Evolutionary conservation across 2,329 filamentous ascomycete species (phyloP).

Genomic region (Penicillium palitans): DNA sequence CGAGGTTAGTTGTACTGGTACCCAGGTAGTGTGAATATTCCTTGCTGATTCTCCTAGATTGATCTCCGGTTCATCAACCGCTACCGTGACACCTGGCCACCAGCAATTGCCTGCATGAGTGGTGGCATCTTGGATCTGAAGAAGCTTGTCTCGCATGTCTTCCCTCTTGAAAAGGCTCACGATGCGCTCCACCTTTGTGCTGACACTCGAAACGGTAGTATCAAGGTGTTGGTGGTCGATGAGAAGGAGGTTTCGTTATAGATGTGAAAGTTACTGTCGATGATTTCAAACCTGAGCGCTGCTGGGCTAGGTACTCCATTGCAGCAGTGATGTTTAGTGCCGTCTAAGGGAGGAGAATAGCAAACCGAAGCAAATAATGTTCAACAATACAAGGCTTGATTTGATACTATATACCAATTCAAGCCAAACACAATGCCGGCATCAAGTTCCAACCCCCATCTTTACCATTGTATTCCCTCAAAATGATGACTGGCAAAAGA

Average conservation of each 20-base stretch:
- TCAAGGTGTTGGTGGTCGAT: conserved; percentile 63
- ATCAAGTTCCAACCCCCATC: background rate
- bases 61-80: conserved; percentile 70
- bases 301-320: background rate
- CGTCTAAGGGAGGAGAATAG: background rate
- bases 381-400: background rate
- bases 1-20: conserved; percentile 40
- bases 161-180: conserved; percentile 61
- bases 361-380: background rate
- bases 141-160: conserved; percentile 63
- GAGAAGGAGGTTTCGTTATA: conserved; percentile 36
- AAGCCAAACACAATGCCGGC: background rate
- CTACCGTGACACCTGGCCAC: conserved; percentile 69
- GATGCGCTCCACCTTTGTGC: conserved; percentile 58
- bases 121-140: conserved; percentile 63
- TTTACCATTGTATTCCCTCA: background rate
- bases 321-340: too few relatives aligned
- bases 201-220: conserved; percentile 55
- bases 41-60: conserved; percentile 49
- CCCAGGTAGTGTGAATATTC: background rate
- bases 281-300: too few relatives aligned
- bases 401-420: background rate
- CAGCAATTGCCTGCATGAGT: conserved; percentile 61
- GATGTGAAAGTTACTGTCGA: background rate
- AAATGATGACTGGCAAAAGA: conserved; percentile 23